A percentile compares a stretch with the other conserved stretches of the same genome.
Conservation (phyloP, 2,329 filamentous ascomycete genomes). For the Fusarium xyrophilum region DNA sequence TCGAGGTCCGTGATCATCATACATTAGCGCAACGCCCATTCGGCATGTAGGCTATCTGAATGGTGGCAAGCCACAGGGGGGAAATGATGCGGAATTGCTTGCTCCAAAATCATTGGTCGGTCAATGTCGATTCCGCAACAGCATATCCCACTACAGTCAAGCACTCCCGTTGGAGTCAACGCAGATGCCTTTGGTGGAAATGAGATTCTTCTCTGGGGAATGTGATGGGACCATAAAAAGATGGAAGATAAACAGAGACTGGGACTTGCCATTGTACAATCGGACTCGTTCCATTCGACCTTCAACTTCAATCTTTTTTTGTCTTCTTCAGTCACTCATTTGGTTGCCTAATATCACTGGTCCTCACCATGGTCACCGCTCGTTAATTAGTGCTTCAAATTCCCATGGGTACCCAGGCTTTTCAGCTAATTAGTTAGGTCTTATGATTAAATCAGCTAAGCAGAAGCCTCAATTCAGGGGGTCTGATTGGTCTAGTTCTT, state of each 20-base stretch:
- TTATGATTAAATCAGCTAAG: too few relatives aligned
- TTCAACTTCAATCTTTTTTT: background rate
- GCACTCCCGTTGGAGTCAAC: background rate
- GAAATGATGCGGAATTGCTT: background rate
- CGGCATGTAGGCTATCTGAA: background rate
- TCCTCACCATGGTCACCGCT: background rate
- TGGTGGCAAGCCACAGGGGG: background rate
- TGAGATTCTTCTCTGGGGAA: too few relatives aligned
- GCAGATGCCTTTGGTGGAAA: background rate
- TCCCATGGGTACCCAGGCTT: too few relatives aligned
- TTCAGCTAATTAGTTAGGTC: too few relatives aligned
- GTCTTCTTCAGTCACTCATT: background rate
- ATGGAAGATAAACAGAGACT: background rate
- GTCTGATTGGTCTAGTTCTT: too few relatives aligned
- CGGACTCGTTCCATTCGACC: background rate
- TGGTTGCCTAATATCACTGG: background rate
- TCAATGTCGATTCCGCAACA: background rate
- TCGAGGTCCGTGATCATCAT: background rate
- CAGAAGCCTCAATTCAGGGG: too few relatives aligned
- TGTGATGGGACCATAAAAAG: background rate
- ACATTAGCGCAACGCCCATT: background rate
- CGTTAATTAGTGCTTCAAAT: too few relatives aligned
- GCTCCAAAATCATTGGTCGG: background rate
- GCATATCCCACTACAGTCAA: rapidly evolving
- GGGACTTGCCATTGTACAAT: background rate